Evolutionary conservation across 2,329 filamentous ascomycete species (phyloP).

Genomic region (Hypocreales sp.): DNA sequence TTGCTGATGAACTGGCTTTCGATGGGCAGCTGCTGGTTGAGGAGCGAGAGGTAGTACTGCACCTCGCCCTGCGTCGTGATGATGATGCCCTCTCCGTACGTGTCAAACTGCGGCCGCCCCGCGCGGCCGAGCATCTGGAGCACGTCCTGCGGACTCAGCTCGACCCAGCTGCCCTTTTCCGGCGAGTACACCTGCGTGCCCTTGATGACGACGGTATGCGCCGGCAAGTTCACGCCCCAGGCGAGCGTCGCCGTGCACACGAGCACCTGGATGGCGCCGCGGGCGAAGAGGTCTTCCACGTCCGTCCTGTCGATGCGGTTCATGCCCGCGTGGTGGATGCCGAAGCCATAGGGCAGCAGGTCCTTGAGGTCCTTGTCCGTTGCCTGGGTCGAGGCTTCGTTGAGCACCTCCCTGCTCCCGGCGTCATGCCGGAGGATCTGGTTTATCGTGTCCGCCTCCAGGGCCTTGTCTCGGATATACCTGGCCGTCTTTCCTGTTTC

Average conservation of each 20-base stretch:
- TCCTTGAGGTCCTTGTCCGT: conserved; percentile 85
- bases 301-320: conserved; percentile 86
- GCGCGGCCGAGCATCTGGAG: conserved; percentile 97
- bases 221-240: conserved; percentile 96
- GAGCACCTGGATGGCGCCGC: conserved; percentile 83
- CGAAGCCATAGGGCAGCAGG: conserved; percentile 86
- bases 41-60: conserved; percentile 88
- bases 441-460: conserved; percentile 95
- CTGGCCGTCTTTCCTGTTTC: conserved; percentile 96
- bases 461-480: conserved; percentile 88
- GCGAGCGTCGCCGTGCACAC: conserved; percentile 96
- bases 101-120: conserved; percentile 90
- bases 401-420: conserved; percentile 75
- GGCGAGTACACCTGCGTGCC: conserved; percentile 96
- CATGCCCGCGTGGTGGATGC: conserved; percentile 98
- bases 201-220: conserved; percentile 98
- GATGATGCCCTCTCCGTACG: conserved; percentile 96
- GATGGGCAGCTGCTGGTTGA: conserved; percentile 95
- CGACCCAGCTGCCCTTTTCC: conserved; percentile 97
- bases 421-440: conserved; percentile 90
- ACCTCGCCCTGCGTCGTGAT: conserved; percentile 92
- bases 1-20: conserved; percentile 92
- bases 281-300: conserved; percentile 86
- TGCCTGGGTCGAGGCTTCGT: conserved; percentile 69
- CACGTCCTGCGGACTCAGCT: conserved; percentile 92